phyloP scores from a whole-genome alignment of 495 filamentous ascomycete genomes.

The Tuber brumale region DNA sequence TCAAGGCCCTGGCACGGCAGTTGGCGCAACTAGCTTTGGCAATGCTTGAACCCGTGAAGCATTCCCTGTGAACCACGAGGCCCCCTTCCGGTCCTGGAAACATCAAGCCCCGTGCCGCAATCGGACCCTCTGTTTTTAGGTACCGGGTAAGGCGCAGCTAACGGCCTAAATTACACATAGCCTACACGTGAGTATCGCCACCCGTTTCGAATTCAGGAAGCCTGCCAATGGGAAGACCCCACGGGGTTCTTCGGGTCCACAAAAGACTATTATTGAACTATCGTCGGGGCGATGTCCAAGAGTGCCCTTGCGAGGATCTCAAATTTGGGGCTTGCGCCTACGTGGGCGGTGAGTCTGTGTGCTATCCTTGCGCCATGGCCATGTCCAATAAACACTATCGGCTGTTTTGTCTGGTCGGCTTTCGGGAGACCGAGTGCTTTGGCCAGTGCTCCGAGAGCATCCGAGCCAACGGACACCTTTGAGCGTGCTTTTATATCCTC shows the following conservation, averaged over 20 bases:
- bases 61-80: slow-evolving; percentile 44
- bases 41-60: slow-evolving; percentile 45
- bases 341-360: slow-evolving; percentile 47
- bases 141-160: slow-evolving; percentile 46
- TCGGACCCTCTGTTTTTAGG: slow-evolving; percentile 42
- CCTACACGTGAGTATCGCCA: background rate
- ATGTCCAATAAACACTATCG: slow-evolving; percentile 44
- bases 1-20: slow-evolving; percentile 46
- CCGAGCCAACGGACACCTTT: slow-evolving; percentile 44
- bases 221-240: slow-evolving; percentile 49
- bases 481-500: slow-evolving; percentile 40
- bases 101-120: slow-evolving; percentile 40
- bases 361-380: slow-evolving; percentile 49
- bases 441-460: slow-evolving; percentile 41
- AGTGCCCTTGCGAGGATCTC: slow-evolving; percentile 43
- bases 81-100: slow-evolving; percentile 19
- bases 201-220: background rate
- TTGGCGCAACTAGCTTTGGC: slow-evolving; percentile 47
- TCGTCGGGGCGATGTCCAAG: slow-evolving; percentile 50
- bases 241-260: slow-evolving; percentile 33
- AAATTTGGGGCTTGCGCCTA: slow-evolving; percentile 23
- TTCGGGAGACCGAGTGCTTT: slow-evolving; percentile 6
- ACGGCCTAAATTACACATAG: slow-evolving; percentile 28
- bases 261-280: slow-evolving; percentile 44
- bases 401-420: background rate